Percentiles rank a stretch among this genome's conserved stretches.
These are phyloP conservation scores for Dioscorea dumetorum DNA, from an alignment of 106 monocot species.

Conservation along the genomic window DNA sequence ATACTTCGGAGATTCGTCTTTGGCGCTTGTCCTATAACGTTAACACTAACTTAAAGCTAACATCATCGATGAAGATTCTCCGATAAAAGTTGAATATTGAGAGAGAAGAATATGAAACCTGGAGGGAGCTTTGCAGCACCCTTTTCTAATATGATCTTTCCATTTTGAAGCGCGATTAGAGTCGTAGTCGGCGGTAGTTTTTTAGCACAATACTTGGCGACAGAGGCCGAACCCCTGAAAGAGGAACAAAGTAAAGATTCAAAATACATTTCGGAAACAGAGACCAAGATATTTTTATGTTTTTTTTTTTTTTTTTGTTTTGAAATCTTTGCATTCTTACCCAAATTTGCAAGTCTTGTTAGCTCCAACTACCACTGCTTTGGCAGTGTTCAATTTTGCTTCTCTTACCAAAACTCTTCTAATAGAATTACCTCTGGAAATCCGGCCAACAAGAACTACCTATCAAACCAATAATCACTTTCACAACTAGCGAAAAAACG, in stretches of 20 bases:
- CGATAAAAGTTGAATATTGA: background rate
- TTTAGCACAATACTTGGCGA: constrained; percentile 76
- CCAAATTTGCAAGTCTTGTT: constrained; percentile 49
- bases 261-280: background rate
- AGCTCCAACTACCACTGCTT: constrained; percentile 62
- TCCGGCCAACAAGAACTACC: constrained; percentile 59
- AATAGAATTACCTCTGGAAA: constrained; percentile 58
- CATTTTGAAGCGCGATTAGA: constrained; percentile 58
- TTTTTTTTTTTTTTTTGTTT: too few relatives aligned
- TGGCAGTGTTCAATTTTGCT: constrained; percentile 44
- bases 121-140: constrained; percentile 6
- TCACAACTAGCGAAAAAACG: background rate
- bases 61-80: too few relatives aligned
- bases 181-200: constrained; percentile 48
- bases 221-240: constrained; percentile 54
- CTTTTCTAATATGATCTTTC: constrained; percentile 52
- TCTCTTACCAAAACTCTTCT: constrained; percentile 64
- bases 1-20: constrained; percentile 26
- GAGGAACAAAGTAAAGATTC: background rate
- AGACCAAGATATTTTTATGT: too few relatives aligned
- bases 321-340: constrained; percentile 24
- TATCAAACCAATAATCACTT: constrained; percentile 11
- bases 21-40: constrained; percentile 4
- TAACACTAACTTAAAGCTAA: constrained; percentile 5
- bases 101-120: constrained; percentile 22